Evolutionary conservation across 331 rosid species (phyloP).

Genomic region (Rhamnella rubrinervis): DNA sequence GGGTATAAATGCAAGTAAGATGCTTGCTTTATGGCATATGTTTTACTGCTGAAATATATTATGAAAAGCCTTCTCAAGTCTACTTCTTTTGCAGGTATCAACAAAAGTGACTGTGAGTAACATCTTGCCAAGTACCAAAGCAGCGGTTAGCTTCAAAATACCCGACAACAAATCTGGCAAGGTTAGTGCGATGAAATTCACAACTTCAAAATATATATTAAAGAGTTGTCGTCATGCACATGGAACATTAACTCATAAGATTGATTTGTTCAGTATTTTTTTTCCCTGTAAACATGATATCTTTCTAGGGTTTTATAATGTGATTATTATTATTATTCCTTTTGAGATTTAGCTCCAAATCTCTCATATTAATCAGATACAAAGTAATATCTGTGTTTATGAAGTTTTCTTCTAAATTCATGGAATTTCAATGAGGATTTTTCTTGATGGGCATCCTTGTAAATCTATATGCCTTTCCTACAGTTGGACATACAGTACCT

Average conservation of each 20-base stretch:
- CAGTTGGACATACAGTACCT: conserved; percentile 86
- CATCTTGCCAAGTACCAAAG: conserved; percentile 61
- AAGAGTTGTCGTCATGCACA: neutral
- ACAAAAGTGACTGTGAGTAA: conserved; percentile 71
- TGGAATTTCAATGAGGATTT: too few relatives aligned
- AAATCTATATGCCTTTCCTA: neutral
- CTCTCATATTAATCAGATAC: too few relatives aligned
- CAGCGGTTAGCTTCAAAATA: conserved; percentile 73
- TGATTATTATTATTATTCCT: too few relatives aligned
- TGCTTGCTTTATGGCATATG: neutral
- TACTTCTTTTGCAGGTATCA: conserved; percentile 48
- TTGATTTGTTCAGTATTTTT: too few relatives aligned
- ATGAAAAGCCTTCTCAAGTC: neutral
- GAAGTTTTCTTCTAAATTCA: too few relatives aligned
- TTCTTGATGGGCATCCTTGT: too few relatives aligned
- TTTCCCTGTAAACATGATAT: too few relatives aligned
- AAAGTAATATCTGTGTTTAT: too few relatives aligned
- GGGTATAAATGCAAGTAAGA: neutral
- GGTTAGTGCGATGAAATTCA: conserved; percentile 44
- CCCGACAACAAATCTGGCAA: conserved; percentile 97
- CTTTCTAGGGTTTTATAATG: too few relatives aligned
- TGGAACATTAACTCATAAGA: too few relatives aligned
- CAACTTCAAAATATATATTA: neutral
- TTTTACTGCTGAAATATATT: neutral
- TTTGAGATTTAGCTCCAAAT: too few relatives aligned